phyloP scores from a whole-genome alignment of 441 rosid species.

The Cnidoscolus chayamansa region DNA sequence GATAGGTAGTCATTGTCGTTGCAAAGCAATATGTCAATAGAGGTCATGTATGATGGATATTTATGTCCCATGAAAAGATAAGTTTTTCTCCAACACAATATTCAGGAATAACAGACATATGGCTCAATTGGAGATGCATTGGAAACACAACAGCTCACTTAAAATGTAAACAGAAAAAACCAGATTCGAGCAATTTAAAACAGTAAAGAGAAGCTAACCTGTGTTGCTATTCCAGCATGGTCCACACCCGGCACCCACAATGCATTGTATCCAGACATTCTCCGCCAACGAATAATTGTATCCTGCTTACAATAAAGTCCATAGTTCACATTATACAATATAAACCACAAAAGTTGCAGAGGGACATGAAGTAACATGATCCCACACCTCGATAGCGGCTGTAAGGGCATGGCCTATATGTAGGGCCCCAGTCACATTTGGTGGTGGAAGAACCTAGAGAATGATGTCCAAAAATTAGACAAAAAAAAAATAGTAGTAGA shows the following conservation, averaged over 20 bases:
- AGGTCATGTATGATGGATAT: not conserved
- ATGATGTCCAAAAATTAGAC: constrained; percentile 4
- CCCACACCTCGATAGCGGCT: constrained; percentile 67
- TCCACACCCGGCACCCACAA: constrained; percentile 95
- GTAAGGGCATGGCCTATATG: constrained; percentile 99
- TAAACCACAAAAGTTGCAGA: constrained; percentile 6
- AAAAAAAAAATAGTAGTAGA: not conserved
- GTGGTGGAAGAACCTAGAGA: constrained; percentile 92
- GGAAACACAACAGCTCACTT: not conserved
- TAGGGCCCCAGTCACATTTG: constrained; percentile 95
- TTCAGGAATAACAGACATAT: not conserved
- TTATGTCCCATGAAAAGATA: not conserved
- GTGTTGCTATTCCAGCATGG: constrained; percentile 98
- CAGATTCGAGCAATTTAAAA: constrained; percentile 2
- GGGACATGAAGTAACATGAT: constrained; percentile 12
- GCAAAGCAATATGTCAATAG: not conserved
- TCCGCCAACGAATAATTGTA: constrained; percentile 74
- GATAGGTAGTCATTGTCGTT: not conserved
- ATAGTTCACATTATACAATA: constrained; percentile 9
- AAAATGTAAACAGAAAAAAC: too few species aligned
- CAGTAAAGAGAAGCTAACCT: constrained; percentile 35
- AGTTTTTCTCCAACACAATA: not conserved
- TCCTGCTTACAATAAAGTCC: constrained; percentile 47
- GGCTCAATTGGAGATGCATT: not conserved
- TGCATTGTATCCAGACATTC: constrained; percentile 93